phyloP scores from a whole-genome alignment of 352 stramenopile species.

The Pythium apleroticum region DNA sequence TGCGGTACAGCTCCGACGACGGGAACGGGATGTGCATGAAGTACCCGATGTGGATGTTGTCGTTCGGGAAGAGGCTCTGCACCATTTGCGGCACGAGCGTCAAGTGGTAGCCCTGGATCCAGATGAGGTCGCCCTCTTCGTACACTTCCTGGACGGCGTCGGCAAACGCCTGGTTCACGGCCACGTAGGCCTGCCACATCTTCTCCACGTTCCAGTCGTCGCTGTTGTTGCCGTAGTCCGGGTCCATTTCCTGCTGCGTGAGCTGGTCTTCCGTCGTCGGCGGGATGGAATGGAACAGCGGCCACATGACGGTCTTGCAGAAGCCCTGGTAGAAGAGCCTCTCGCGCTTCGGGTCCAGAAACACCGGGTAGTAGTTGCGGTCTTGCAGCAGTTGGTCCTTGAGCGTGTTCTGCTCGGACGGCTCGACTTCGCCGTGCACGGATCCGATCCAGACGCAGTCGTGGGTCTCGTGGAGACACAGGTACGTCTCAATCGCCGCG shows the following conservation, averaged over 20 bases:
- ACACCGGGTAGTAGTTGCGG: constrained; percentile 92
- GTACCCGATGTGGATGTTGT: constrained; percentile 85
- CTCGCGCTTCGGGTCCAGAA: constrained; percentile 84
- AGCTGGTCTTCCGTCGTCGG: constrained; percentile 80
- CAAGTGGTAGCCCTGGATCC: constrained; percentile 91
- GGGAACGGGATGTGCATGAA: constrained; percentile 92
- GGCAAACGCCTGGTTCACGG: constrained; percentile 84
- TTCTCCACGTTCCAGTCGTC: constrained; percentile 76
- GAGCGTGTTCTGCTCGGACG: constrained; percentile 77
- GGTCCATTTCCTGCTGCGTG: constrained; percentile 51
- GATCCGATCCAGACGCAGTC: constrained; percentile 86
- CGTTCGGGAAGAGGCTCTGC: constrained; percentile 87
- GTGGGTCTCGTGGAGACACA: constrained; percentile 75
- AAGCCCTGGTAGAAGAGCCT: constrained; percentile 90
- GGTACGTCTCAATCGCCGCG: constrained; percentile 74
- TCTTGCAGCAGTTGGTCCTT: constrained; percentile 85
- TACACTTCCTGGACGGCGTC: constrained; percentile 87
- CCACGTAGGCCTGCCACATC: constrained; percentile 90
- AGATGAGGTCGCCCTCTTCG: constrained; percentile 88
- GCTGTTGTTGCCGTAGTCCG: constrained; percentile 27
- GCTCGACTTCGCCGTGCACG: constrained; percentile 77
- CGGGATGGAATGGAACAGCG: constrained; percentile 87
- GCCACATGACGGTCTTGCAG: constrained; percentile 91
- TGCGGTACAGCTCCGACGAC: constrained; percentile 88
- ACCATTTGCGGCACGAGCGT: constrained; percentile 90